Percentiles rank a stretch among this genome's conserved stretches.
phyloP scores from a whole-genome alignment of 352 stramenopile genomes.

The Pythium apleroticum region DNA sequence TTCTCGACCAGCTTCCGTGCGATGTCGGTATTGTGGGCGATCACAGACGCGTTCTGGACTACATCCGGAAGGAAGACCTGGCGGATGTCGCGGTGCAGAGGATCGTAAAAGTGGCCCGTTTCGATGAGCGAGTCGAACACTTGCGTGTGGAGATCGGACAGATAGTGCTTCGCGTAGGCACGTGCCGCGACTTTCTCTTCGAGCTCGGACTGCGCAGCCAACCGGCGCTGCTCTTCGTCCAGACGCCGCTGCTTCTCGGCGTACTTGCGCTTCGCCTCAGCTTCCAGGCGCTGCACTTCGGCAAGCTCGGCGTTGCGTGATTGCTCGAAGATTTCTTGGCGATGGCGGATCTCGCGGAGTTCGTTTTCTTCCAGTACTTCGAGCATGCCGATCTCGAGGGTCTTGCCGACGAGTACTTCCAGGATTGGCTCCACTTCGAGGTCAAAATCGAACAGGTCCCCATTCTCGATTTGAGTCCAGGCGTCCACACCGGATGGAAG shows the following conservation, averaged over 20 bases:
- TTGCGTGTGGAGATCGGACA: slow-evolving; percentile 80
- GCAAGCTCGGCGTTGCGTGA: slow-evolving; percentile 91
- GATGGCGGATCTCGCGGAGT: slow-evolving; percentile 84
- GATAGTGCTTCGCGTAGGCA: slow-evolving; percentile 87
- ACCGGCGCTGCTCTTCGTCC: slow-evolving; percentile 74
- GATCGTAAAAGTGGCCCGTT: slow-evolving; percentile 90
- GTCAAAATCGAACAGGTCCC: slow-evolving; percentile 96
- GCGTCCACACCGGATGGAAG: slow-evolving; percentile 86
- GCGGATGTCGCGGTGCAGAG: slow-evolving; percentile 79
- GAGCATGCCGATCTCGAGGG: slow-evolving; percentile 92
- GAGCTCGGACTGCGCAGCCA: slow-evolving; percentile 79
- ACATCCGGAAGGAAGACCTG: slow-evolving; percentile 77
- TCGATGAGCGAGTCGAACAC: slow-evolving; percentile 89
- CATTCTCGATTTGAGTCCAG: slow-evolving; percentile 90
- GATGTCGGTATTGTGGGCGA: slow-evolving; percentile 43
- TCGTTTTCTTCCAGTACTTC: slow-evolving; percentile 95
- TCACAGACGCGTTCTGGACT: slow-evolving; percentile 42
- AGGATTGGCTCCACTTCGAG: slow-evolving; percentile 94
- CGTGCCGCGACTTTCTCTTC: slow-evolving; percentile 91
- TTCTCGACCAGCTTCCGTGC: slow-evolving; percentile 36
- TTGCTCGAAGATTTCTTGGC: slow-evolving; percentile 92
- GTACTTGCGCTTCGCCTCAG: slow-evolving; percentile 89
- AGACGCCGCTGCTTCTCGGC: slow-evolving; percentile 90
- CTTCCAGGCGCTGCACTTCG: slow-evolving; percentile 93
- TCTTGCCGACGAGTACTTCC: slow-evolving; percentile 95